Evolutionary conservation across 371 early-diverging fungal genomes (phyloP), one percentile per base, ranked within the genome.

Genomic region (Lichtheimia ramosa): DNA sequence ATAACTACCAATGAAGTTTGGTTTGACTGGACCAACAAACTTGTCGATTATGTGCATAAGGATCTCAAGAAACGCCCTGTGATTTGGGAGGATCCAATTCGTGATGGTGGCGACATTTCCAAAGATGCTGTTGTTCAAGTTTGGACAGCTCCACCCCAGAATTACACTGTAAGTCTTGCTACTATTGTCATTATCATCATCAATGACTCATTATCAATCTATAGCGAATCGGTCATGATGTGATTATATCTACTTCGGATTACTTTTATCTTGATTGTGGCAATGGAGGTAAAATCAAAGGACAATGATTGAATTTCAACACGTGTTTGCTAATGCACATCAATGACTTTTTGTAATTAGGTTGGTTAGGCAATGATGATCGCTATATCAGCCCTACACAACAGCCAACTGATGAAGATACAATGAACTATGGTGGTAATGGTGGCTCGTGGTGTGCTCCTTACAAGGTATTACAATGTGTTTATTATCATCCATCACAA

Each of bases 191-290:
- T 49, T 56, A 16, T 25, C 20, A 7, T 8, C 7, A n/a, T 15
- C n/a, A 10, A n/a, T 53, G 3, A 20, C 46, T 18, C 46, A 46
- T 46, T 1, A 46, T 7, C 21, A 5, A 5, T 46, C 6, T 51
- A 49, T n/a, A 59, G 62, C 51, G 64, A 4, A 49, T 54, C 34
- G 88, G 87, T 16, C 70, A 87, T 62, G 81, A 82, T 59, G 78
- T 86, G 20, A 74, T 89, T 42, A 69, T 82, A n/a, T 74, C 83
- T 25, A 73, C 73, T 14, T 70, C 69, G 21, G 83, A 84, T 51
- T 86, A 82, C 70, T 88, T 86, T 71, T 89, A 89, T 66, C 74
- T 89, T 23, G 89, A 89, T 59, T 89, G 89, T 61, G 89, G 89
- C 48, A 74, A 81, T 51, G 89, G 89, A 41, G 86, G 79, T 58